Evolutionary conservation across 2,329 filamentous ascomycete species (phyloP), one percentile per base, ranked within the genome.

Genomic region (Pleoardoris graminearum): DNA sequence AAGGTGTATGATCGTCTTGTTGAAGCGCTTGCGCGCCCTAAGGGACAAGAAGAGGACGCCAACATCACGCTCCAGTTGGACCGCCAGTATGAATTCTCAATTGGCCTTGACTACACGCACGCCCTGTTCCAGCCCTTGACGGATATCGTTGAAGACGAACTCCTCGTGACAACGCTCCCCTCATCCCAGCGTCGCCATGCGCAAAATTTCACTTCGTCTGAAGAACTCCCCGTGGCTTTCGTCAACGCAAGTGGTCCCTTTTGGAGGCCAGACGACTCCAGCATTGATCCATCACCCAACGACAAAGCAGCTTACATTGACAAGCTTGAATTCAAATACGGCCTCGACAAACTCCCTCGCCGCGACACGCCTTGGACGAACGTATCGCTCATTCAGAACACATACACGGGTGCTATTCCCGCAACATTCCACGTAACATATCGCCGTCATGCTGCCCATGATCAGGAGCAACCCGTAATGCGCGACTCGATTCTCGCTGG

Each of bases 21-120:
- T 16, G 62, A 65, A 4, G 53, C 50, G 46, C 57, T 77, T 7
- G 73, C 23, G 69, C 14, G 75, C 17, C 33, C 17, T 21, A 41
- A 63, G 32, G 51, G 45, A 8, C 48, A 53, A 19, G 38, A 57
- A 4, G 43, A 57, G 7, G 42, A 23, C 12, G 50, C 55, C 4
- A 61, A 64, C 8, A 17, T 51, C 14, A 73, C 72, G 0, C 63
- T 74, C 19, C 54, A 68, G 1, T 45, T 54, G 17, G 74, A 71
- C 7, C 71, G 66, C 12, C 72, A 71, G 3, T 78, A 80, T 59
- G 80, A 83, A 47, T 82, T 75, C 50, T 76, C 77, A 3, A 78
- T 82, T 11, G 79, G 79, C 3, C 68, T 82, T 7, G 80, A 83
- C 63, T 82, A 80, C 59, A 72, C 77, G 41, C 79, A 80, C 6